Base-by-base conservation (phyloP, 1,284 basidiomycete genomes). In the Naganishia sp. region DNA sequence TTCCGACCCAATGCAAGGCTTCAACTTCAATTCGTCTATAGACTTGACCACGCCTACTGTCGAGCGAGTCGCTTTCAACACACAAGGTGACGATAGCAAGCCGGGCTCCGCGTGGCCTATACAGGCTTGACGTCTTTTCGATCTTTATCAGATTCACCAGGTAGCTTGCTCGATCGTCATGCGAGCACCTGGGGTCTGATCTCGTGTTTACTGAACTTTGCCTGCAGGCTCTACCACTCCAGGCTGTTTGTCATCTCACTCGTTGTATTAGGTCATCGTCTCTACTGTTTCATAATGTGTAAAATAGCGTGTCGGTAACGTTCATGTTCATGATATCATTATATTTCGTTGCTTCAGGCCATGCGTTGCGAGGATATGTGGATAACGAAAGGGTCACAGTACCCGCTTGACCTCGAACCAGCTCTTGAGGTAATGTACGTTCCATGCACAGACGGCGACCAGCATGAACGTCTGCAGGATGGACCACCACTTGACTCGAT, bases 401-500 rank as follows among this genome's bases (percentile, higher is more conserved):
- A 94, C 89, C 79, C 93, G 87, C 79, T 95, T 95, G 69, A 94
- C 91, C 82, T 95, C 92, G 74, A 95, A 95, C 78, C 86, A 77
- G 72, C 88, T 92, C 84, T 97, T 95, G 67, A 99, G 84, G 82
- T 98, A 99, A 82, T 95, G 97, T 65, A 99, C 86, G 80, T 99
- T 97, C 91, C 94, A 98, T 36, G 85, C 93, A 69, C 96, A 94
- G 0, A 97, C 90, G 16, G 86, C 84, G 74, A 98, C 88, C 52
- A 99, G 83, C 36, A 99, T 89, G 56, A 90, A 77, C 18, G 89
- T 86, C 79, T 99, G 96, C 15, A 93, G 79, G 69, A 99, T 88
- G 13, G 92, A 95, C 96, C 96, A 99, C 92, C 92, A 99, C 81
- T 98, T 99, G 67, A 99, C 94, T 49, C 96, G 87, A 44, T 90